Percentiles rank a stretch among this genome's conserved stretches.
phyloP scores from a whole-genome alignment of 257 asterid genomes.

The Prunella vulgaris region DNA sequence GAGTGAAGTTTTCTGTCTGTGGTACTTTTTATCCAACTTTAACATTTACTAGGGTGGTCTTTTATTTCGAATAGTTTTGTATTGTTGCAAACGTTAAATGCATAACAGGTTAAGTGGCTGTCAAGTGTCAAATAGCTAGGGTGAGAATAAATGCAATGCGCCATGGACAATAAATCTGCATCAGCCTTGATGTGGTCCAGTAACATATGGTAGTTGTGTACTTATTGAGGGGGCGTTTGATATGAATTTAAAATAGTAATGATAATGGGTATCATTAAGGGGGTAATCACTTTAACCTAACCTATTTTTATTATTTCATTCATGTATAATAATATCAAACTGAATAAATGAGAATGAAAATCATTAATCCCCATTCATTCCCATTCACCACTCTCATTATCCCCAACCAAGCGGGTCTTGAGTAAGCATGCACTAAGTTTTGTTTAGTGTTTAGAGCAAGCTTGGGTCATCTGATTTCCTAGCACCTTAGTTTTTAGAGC shows the following conservation, averaged over 20 bases:
- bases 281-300: too few species aligned
- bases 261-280: too few species aligned
- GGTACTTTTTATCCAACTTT: background rate
- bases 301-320: too few species aligned
- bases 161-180: background rate
- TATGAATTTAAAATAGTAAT: too few species aligned
- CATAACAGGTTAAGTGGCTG: background rate
- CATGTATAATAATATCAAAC: too few species aligned
- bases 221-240: too few species aligned
- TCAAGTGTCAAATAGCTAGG: background rate
- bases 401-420: too few species aligned
- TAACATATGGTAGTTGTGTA: background rate
- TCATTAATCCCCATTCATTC: too few species aligned
- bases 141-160: constrained; percentile 3
- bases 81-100: background rate
- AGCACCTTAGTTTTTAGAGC: background rate
- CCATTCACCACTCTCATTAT: too few species aligned
- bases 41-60: background rate
- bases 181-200: background rate
- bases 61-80: background rate
- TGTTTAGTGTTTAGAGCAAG: background rate
- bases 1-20: background rate
- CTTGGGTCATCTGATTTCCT: background rate
- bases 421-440: background rate
- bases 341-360: too few species aligned